Evolutionary conservation across 345 rosid species (phyloP).

Genomic region (Psidium friedrichsthalianum): DNA sequence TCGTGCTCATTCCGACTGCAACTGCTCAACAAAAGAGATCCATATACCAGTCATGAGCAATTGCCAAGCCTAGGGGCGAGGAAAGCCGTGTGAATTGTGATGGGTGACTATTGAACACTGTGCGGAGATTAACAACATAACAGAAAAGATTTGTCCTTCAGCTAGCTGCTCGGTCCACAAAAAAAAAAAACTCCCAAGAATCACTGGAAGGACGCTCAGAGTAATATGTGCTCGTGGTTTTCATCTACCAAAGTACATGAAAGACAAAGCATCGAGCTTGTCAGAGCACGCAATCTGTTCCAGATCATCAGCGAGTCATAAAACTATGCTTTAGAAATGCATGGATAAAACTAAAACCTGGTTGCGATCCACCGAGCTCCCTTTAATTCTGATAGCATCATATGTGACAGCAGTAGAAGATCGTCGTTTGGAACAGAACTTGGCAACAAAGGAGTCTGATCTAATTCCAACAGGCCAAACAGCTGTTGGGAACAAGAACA

Average conservation of each 20-base stretch:
- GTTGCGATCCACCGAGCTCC: background rate
- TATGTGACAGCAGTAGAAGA: background rate
- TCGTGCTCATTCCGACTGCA: background rate
- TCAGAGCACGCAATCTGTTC: background rate
- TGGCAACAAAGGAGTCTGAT: background rate
- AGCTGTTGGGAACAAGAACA: background rate
- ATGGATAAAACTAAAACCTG: background rate
- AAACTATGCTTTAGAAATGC: background rate
- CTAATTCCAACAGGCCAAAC: background rate
- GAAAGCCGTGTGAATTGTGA: background rate
- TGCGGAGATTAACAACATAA: background rate
- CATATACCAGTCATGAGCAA: background rate
- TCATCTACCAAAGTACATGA: background rate
- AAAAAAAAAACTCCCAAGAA: background rate
- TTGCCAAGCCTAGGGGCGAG: background rate
- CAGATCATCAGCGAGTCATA: background rate
- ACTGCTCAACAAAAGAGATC: background rate
- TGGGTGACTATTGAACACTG: background rate
- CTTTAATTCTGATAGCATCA: background rate
- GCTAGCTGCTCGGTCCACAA: background rate
- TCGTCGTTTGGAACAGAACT: background rate
- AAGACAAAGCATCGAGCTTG: background rate
- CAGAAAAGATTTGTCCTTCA: background rate
- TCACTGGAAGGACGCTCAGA: background rate
- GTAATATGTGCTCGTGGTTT: background rate